Conservation (phyloP, 2,329 filamentous ascomycete species). For the Rutstroemia sydowiana region DNA sequence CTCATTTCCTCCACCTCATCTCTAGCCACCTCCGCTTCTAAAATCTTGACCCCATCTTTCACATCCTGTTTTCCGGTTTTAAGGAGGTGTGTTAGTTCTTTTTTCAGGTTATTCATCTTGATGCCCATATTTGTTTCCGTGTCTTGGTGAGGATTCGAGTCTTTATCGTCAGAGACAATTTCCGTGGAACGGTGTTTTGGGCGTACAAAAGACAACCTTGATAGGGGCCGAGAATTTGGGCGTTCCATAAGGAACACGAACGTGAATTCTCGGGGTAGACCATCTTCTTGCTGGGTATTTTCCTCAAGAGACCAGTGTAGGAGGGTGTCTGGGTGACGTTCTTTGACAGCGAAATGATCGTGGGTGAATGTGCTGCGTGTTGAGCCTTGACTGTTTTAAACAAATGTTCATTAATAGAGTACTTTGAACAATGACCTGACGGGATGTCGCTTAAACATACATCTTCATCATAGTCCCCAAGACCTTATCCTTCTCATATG, state of each 20-base stretch:
- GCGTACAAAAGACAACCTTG: too few relatives aligned
- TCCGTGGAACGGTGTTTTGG: too few relatives aligned
- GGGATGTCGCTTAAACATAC: too few relatives aligned
- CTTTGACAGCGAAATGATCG: not conserved
- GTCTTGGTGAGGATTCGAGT: too few relatives aligned
- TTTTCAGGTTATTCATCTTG: too few relatives aligned
- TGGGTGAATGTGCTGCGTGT: slow-evolving; percentile 3
- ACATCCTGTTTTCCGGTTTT: too few relatives aligned
- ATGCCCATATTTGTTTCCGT: too few relatives aligned
- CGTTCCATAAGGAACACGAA: slow-evolving; percentile 39
- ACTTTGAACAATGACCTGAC: too few relatives aligned
- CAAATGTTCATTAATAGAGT: not conserved
- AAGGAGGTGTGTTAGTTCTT: too few relatives aligned
- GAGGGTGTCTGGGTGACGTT: slow-evolving; percentile 21
- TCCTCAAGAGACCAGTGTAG: slow-evolving; percentile 45
- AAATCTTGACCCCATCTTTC: too few relatives aligned
- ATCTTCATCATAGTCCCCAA: slow-evolving; percentile 24
- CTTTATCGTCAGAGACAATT: too few relatives aligned
- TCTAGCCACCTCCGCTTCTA: too few relatives aligned
- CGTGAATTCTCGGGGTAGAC: slow-evolving; percentile 43
- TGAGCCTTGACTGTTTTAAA: slow-evolving; percentile 3
- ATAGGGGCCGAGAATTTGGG: slow-evolving; percentile 4
- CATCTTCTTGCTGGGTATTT: slow-evolving; percentile 40
- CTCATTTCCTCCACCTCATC: not conserved
- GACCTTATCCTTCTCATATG: slow-evolving; percentile 17